These are phyloP conservation scores for Schwanniomyces sp. DNA, from an alignment of 805 yeast species.

Conservation along the genomic window DNA sequence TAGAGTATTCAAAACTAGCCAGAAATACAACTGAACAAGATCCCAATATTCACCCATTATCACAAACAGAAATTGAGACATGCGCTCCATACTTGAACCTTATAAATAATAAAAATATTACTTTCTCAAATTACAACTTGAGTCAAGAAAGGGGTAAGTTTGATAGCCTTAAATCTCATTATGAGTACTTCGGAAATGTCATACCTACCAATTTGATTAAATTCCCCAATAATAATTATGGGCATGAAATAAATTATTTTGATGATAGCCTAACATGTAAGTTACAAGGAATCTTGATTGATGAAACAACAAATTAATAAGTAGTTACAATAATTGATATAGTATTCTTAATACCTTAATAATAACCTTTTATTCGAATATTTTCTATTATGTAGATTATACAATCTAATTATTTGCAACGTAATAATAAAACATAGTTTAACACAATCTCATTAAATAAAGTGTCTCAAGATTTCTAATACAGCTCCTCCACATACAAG, in stretches of 20 bases:
- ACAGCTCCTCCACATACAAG: conserved; percentile 81
- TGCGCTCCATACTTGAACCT: conserved; percentile 40
- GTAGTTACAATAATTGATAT: not conserved
- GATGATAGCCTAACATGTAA: not conserved
- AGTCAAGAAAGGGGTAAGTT: conserved; percentile 7
- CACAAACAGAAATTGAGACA: conserved; percentile 59
- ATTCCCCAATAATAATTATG: conserved; percentile 10
- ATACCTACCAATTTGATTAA: conserved; percentile 16
- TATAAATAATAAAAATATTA: conserved; percentile 28
- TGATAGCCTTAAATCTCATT: conserved; percentile 16
- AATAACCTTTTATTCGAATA: not conserved
- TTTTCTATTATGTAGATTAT: not conserved
- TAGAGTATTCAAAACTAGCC: conserved; percentile 11
- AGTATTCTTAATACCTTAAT: not conserved
- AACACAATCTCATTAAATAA: conserved; percentile 28
- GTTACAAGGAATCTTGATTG: not conserved
- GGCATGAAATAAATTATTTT: not conserved
- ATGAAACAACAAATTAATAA: not conserved
- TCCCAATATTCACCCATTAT: conserved; percentile 30
- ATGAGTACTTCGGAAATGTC: conserved; percentile 24
- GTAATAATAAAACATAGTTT: no score
- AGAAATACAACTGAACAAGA: conserved; percentile 3
- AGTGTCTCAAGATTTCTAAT: conserved; percentile 60
- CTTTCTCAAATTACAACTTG: conserved; percentile 28
- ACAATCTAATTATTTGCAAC: not conserved